Base-by-base conservation (phyloP, 208 protist genomes). In the Leishmania martiniquensis region DNA sequence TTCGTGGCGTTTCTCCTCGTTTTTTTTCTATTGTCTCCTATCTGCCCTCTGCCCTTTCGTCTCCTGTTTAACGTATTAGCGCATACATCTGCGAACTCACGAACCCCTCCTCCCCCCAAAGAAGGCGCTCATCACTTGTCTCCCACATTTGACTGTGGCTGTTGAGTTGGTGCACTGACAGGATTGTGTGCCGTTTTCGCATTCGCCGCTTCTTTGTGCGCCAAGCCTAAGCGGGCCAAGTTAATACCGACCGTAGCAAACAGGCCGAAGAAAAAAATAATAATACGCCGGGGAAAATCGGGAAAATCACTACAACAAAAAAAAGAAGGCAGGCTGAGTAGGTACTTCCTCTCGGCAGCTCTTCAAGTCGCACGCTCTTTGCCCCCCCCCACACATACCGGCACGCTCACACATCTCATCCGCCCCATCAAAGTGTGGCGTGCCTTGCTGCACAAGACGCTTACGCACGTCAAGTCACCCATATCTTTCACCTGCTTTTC, bases 1-100 rank as follows among this genome's bases (percentile, higher is more conserved):
- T 9, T 57, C 52, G 6, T 6, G 7, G 52, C n/a, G 22, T 44
- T 44, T 67, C 34, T 49, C 39, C 37, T 22, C 47, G 20, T 0
- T 0, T 32, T 5, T 17, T 45, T 13, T 3, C 37, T n/a, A 10
- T 20, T 63, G 57, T 37, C 4, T 63, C 37, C 29, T 32, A 7
- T 12, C 12, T 22, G 29, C 9, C 57, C 20, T 66, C 32, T 68
- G 5, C 34, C 7, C 25, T 10, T 32, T 68, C 22, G 29, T 9
- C 12, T 12, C 7, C 7, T 45, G 9, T n/a, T 49, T 68, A 49
- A 25, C 63, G 3, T 32, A 17, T 68, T 22, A 7, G 63, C 22
- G 63, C 63, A 68, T 45, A 45, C 22, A 44, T 68, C 34, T 68
- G 63, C 20, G 37, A 68, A 32, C 39, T 32, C 63, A 68, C 29